phyloP scores from a whole-genome alignment of 768 basidiomycete genomes.

The Pulveroboletus sp. region DNA sequence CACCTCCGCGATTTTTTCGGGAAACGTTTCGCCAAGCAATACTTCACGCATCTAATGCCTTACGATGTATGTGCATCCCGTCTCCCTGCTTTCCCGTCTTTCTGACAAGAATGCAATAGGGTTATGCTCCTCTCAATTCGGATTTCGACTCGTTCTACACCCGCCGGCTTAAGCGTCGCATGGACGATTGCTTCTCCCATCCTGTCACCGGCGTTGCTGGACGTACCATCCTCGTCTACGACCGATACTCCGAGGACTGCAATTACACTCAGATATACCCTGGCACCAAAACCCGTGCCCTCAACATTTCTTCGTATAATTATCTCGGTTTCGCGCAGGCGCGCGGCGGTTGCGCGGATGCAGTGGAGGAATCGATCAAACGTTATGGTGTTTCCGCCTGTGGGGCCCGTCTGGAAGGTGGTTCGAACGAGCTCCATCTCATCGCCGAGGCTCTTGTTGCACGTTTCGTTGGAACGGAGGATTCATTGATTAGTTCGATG shows the following conservation, averaged over 20 bases:
- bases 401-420: constrained; percentile 78
- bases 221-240: constrained; percentile 81
- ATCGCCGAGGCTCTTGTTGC: constrained; percentile 84
- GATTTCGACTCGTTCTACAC: constrained; percentile 99
- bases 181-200: constrained; percentile 93
- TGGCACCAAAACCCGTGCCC: constrained; percentile 77
- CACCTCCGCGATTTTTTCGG: constrained; percentile 95
- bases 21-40: constrained; percentile 65
- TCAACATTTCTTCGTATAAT: constrained; percentile 98
- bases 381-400: constrained; percentile 78
- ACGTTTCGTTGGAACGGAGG: constrained; percentile 85
- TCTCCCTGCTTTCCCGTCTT: constrained; percentile 1
- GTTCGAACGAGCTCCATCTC: constrained; percentile 80
- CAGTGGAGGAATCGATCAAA: constrained; percentile 78
- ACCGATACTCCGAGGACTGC: constrained; percentile 80
- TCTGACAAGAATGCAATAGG: constrained; percentile 45
- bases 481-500: constrained; percentile 88
- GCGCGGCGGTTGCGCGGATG: constrained; percentile 89
- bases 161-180: constrained; percentile 86
- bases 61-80: constrained; percentile 58
- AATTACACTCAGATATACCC: constrained; percentile 74
- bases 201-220: constrained; percentile 95
- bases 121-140: constrained; percentile 93
- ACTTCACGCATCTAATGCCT: constrained; percentile 81
- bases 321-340: constrained; percentile 98